These are phyloP conservation scores for Phaeodactylum tricornutum DNA, from an alignment of 108 stramenopile species.

Conservation along the genomic window DNA sequence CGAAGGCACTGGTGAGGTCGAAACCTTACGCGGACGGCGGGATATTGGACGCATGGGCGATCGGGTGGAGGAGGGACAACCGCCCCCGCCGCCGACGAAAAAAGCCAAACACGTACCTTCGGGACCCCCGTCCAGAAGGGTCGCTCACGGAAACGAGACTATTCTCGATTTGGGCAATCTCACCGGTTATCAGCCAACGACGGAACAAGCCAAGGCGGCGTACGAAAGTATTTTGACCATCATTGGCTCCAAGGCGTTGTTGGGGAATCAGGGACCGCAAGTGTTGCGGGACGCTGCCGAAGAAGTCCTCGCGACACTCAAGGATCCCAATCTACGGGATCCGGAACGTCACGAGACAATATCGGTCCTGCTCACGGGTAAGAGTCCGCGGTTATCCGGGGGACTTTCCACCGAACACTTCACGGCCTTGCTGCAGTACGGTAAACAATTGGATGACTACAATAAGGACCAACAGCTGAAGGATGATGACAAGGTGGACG, in stretches of 20 bases:
- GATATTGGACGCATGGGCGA: conserved; percentile 75
- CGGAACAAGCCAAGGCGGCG: conserved; percentile 46
- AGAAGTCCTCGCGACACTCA: conserved; percentile 77
- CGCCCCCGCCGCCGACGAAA: conserved; percentile 1
- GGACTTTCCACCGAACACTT: conserved; percentile 58
- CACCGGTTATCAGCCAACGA: conserved; percentile 65
- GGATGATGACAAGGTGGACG: conserved; percentile 56
- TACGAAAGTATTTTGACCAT: conserved; percentile 76
- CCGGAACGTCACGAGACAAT: conserved; percentile 68
- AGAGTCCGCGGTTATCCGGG: conserved; percentile 15
- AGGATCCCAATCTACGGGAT: conserved; percentile 67
- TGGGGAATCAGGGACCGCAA: conserved; percentile 90
- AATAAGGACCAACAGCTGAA: conserved; percentile 23
- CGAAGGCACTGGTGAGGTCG: conserved; percentile 94
- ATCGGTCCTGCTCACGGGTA: conserved; percentile 71
- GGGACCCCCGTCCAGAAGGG: no score
- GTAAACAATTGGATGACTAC: conserved; percentile 88
- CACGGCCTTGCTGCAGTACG: conserved; percentile 70
- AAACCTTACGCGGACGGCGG: conserved; percentile 64
- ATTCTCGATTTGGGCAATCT: conserved; percentile 45
- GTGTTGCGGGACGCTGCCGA: conserved; percentile 89
- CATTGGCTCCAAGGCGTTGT: conserved; percentile 33
- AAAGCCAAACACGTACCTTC: conserved; percentile 14
- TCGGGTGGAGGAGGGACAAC: conserved; percentile 24
- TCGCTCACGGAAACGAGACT: conserved; percentile 38